These are phyloP conservation scores for Yamadazyma sp. DNA, from an alignment of 1,139 yeast species.

Conservation along the genomic window DNA sequence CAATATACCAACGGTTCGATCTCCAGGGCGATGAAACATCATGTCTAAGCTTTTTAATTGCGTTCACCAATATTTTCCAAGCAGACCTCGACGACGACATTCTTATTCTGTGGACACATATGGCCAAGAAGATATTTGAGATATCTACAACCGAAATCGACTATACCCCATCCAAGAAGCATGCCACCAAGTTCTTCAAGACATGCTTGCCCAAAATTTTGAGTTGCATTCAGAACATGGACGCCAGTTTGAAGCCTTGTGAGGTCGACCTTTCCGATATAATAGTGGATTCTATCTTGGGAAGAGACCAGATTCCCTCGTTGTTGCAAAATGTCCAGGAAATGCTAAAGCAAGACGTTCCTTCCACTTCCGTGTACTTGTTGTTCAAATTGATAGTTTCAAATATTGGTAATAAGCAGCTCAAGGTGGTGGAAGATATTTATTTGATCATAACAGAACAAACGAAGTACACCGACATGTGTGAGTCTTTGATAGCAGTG, in stretches of 20 bases:
- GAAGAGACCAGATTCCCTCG: conserved; percentile 15
- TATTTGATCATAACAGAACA: conserved; percentile 34
- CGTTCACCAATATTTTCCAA: conserved; percentile 13
- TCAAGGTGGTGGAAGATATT: conserved; percentile 42
- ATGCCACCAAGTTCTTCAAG: conserved; percentile 25
- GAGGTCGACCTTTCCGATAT: conserved; percentile 10
- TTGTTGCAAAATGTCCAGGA: conserved; percentile 22
- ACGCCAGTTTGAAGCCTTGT: conserved; percentile 4
- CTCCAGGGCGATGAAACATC: conserved; percentile 34
- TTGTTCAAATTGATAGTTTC: conserved; percentile 29
- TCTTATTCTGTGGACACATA: conserved; percentile 21
- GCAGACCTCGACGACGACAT: conserved; percentile 8
- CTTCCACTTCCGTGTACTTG: conserved; percentile 17
- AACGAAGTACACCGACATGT: conserved; percentile 27
- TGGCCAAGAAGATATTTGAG: conserved; percentile 24
- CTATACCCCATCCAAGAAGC: conserved; percentile 32
- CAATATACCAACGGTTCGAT: conserved; percentile 23
- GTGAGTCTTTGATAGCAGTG: conserved; percentile 39
- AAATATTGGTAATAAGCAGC: conserved; percentile 25
- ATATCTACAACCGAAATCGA: conserved; percentile 26
- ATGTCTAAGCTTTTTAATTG: conserved; percentile 13
- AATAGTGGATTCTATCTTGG: conserved; percentile 19
- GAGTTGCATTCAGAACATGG: conserved; percentile 13
- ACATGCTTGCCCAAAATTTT: conserved; percentile 15
- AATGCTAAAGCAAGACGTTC: conserved; percentile 15